Base-by-base conservation (phyloP, 441 rosid genomes). In the Gossypium schwendimanii region DNA sequence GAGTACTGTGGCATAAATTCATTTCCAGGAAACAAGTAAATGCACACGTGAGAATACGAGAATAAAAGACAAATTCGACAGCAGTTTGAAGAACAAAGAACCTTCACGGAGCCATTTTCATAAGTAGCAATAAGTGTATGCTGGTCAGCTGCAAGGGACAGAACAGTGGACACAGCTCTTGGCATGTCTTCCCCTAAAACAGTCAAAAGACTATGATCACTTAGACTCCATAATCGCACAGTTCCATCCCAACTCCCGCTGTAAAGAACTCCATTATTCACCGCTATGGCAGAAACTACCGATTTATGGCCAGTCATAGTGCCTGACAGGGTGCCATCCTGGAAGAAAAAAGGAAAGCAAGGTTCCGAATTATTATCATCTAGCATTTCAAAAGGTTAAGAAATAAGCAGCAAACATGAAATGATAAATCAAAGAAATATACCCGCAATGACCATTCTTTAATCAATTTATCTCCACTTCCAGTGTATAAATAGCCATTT, bases 221-320 rank as follows among this genome's bases (percentile, higher is more conserved):
- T 83, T 47, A 91, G 84, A 81, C 91, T 86, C 98, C 97, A 92
- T 70, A 94, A 80, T 70, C 93, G 75, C 67, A 94, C 76, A 47
- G 91, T 91, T 74, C 98, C 97, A 82, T 92, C 98, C 94, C 96
- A 91, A 77, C 98, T 91, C 63, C 98, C 97, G 47, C 98, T 91
- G 71, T 92, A 89, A 63, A 94, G 87, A 63, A 91, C 87, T 64
- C 96, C 94, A 49, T 86, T 78, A 24, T 59, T 74, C 47, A 86
- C 84, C 55, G 85, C 79, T 63, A 94, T 79, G 0, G 97, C 23
- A 21, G 98, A 90, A 77, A 94, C 97, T 73, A 88, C 92, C 12
- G 97, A 88, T 84, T 82, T 92, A 76, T 94, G 98, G 76, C 98
- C 97, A 70, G 78, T 79, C 98, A 94, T 83, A 57, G 88, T 84